phyloP scores from a whole-genome alignment of 768 basidiomycete species.

The Boletus huronensis region DNA sequence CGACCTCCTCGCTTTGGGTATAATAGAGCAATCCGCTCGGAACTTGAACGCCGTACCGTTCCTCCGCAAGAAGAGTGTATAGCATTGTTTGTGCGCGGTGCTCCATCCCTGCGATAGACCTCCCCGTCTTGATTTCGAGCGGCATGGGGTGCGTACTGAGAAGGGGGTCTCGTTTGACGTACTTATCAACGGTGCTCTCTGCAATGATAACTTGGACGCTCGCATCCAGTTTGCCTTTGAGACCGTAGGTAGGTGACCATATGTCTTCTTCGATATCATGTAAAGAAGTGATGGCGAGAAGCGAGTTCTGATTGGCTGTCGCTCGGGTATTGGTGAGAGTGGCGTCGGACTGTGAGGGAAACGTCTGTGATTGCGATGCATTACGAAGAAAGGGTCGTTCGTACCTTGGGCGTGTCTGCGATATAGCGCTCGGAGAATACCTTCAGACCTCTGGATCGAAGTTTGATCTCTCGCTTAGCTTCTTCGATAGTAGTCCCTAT shows the following conservation, averaged over 20 bases:
- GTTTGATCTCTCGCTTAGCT: slow-evolving; percentile 60
- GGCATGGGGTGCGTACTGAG: slow-evolving; percentile 47
- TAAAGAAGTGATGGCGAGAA: slow-evolving; percentile 69
- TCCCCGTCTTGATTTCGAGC: slow-evolving; percentile 96
- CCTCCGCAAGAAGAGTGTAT: slow-evolving; percentile 86
- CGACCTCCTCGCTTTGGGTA: slow-evolving; percentile 85
- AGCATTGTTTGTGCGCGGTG: slow-evolving; percentile 98
- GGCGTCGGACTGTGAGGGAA: slow-evolving; percentile 49
- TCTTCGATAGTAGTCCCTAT: slow-evolving; percentile 55
- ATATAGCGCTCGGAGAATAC: slow-evolving; percentile 69
- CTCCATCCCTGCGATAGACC: slow-evolving; percentile 72
- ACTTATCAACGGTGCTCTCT: slow-evolving; percentile 36
- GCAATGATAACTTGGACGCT: slow-evolving; percentile 69
- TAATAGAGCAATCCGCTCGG: slow-evolving; percentile 88
- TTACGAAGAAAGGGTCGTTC: slow-evolving; percentile 8
- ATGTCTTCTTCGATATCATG: slow-evolving; percentile 96
- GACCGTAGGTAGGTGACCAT: slow-evolving; percentile 91
- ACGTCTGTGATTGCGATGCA: background rate
- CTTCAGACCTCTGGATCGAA: slow-evolving; percentile 60
- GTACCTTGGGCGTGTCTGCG: slow-evolving; percentile 59
- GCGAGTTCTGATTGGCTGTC: slow-evolving; percentile 41
- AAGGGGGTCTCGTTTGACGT: slow-evolving; percentile 16
- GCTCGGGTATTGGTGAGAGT: slow-evolving; percentile 67
- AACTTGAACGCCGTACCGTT: slow-evolving; percentile 84
- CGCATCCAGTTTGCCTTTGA: slow-evolving; percentile 95